phyloP scores from a whole-genome alignment of 73 alveolate species.

The Loxodes magnus region DNA sequence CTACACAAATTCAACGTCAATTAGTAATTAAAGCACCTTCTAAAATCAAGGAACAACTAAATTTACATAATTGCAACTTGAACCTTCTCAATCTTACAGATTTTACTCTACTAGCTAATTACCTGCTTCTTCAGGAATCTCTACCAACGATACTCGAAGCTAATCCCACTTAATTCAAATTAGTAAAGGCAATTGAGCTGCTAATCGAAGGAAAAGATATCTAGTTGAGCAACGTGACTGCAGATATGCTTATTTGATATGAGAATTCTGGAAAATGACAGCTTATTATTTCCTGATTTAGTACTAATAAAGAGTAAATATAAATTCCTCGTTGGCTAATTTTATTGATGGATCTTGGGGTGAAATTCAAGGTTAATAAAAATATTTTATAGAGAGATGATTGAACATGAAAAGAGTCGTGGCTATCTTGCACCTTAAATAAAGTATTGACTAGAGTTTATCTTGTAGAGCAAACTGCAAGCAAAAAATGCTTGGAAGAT shows the following conservation, averaged over 20 bases:
- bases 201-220: slow-evolving; percentile 61
- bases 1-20: slow-evolving; percentile 12
- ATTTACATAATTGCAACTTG: slow-evolving; percentile 16
- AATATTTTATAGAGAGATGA: slow-evolving; percentile 59
- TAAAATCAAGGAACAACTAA: slow-evolving; percentile 31
- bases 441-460: slow-evolving; percentile 57
- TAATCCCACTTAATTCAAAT: slow-evolving; percentile 62
- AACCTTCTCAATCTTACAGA: slow-evolving; percentile 6
- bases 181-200: slow-evolving; percentile 49
- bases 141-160: slow-evolving; percentile 46
- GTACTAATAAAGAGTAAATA: slow-evolving; percentile 28
- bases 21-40: slow-evolving; percentile 10
- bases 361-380: slow-evolving; percentile 74
- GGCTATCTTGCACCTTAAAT: slow-evolving; percentile 76
- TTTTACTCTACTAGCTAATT: neutral
- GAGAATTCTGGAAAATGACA: slow-evolving; percentile 77
- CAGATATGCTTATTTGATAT: slow-evolving; percentile 45
- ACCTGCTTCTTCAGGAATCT: neutral
- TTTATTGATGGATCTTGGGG: slow-evolving; percentile 81
- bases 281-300: slow-evolving; percentile 55
- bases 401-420: slow-evolving; percentile 50
- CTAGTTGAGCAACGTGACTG: slow-evolving; percentile 45
- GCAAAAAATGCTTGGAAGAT: slow-evolving; percentile 22
- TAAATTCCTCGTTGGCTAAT: slow-evolving; percentile 61
- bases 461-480: slow-evolving; percentile 30